Evolutionary conservation across 768 basidiomycete genomes (phyloP), one percentile per base, ranked within the genome.

Genomic region (Russula griseocarnosa): DNA sequence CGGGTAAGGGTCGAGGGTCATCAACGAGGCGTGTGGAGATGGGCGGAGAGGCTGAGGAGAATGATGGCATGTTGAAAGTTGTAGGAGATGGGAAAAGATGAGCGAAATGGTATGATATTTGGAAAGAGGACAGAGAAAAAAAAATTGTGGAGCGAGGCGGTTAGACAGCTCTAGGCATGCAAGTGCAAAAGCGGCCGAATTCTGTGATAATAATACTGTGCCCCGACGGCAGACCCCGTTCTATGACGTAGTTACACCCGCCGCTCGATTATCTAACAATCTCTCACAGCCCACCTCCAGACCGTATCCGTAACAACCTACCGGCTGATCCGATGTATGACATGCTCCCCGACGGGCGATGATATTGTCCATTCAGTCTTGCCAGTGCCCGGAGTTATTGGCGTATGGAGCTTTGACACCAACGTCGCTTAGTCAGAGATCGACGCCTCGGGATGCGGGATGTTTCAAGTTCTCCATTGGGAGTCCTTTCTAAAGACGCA

Each of bases 21-120:
- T 60, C 54, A 13, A 34, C 16, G 14, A 26, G 22, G 1, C 54
- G 54, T 22, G 63, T 34, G 40, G 54, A 14, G n/a, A 61, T 40
- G 47, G 63, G 63, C 5, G 59, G 59, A 3, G 59, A 46, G 20
- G 54, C 20, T 5, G 63, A 55, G 50, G 59, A 14, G 38, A 55
- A 65, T 3, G 59, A 22, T 26, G 63, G 59, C 63, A 65, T 65
- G 18, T 28, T 4, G 22, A 28, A 20, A 20, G 18, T 32, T 3
- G 36, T 34, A 34, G 14, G 10, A 40, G 51, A 32, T 11, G 1
- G 4, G 2, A 26, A n/a, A 32, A 34, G n/a, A 34, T 6, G 36
- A 3, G 38, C 13, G 22, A 32, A 46, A 8, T 46, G 28, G 10
- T 55, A 26, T 3, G 34, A 24, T 26, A 20, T 26, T 16, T 5